phyloP scores from a whole-genome alignment of 1,284 basidiomycete genomes.

The Melampsora americana region DNA sequence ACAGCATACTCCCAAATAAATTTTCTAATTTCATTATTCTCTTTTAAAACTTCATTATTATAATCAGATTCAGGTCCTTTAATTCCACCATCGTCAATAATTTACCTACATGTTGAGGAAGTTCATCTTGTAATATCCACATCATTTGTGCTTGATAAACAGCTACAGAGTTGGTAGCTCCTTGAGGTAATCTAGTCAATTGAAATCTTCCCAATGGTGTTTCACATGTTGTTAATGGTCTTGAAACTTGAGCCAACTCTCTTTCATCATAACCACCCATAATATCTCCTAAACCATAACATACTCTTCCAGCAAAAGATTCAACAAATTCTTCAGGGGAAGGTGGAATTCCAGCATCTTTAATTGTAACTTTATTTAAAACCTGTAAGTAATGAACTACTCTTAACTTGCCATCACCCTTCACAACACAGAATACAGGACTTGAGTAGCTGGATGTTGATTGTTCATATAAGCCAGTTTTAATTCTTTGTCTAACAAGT shows the following conservation, averaged over 20 bases:
- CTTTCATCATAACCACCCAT: constrained; percentile 17
- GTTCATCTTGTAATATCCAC: too few relatives aligned
- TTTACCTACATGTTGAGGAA: too few relatives aligned
- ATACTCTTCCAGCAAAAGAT: not conserved
- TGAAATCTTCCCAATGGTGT: constrained; percentile 5
- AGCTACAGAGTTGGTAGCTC: too few relatives aligned
- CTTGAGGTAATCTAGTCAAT: constrained; percentile 8
- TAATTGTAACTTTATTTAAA: too few relatives aligned
- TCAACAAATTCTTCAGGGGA: not conserved
- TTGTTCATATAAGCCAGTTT: constrained; percentile 12
- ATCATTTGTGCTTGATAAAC: too few relatives aligned
- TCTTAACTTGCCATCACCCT: too few relatives aligned
- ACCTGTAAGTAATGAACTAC: not conserved
- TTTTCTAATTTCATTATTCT: too few relatives aligned
- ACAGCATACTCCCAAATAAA: constrained; percentile 30
- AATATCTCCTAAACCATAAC: constrained; percentile 15
- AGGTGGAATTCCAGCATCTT: constrained; percentile 1
- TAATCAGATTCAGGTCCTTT: too few relatives aligned
- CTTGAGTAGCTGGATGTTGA: not conserved
- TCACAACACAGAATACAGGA: constrained; percentile 19
- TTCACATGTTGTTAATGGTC: not conserved
- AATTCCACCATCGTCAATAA: too few relatives aligned
- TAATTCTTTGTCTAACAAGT: not conserved
- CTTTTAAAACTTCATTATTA: too few relatives aligned
- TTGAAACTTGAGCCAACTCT: not conserved